A percentile compares a stretch with the other conserved stretches of the same genome.
Conservation (phyloP, 352 stramenopile species). For the Pythium sukuiense region DNA sequence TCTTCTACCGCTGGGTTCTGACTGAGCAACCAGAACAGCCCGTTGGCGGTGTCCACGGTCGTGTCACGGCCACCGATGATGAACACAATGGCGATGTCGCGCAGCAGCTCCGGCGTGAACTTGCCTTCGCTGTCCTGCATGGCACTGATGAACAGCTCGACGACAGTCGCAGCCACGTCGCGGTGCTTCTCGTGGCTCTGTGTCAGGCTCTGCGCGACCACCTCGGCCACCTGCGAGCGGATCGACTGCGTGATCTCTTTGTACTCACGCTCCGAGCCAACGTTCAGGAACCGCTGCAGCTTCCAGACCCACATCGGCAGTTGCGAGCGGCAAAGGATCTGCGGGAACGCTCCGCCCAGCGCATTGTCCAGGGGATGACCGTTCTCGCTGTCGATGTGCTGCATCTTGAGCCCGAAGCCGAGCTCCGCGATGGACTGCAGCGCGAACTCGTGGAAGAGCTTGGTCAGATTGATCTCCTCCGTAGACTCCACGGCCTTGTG, state of each 20-base stretch:
- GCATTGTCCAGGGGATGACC: slow-evolving; percentile 16
- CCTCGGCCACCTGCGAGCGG: slow-evolving; percentile 12
- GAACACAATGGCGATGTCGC: slow-evolving; percentile 51
- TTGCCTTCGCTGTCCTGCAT: slow-evolving; percentile 20
- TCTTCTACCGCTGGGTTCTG: slow-evolving; percentile 37
- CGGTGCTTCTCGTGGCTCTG: background rate
- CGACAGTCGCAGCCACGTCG: slow-evolving; percentile 15
- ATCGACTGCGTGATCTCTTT: slow-evolving; percentile 6
- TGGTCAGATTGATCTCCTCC: slow-evolving; percentile 18
- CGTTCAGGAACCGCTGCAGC: slow-evolving; percentile 16
- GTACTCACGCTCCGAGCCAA: slow-evolving; percentile 17
- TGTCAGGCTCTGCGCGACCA: slow-evolving; percentile 15
- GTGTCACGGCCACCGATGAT: slow-evolving; percentile 52
- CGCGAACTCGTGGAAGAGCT: slow-evolving; percentile 26
- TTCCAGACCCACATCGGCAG: slow-evolving; percentile 23
- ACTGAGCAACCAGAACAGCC: slow-evolving; percentile 42
- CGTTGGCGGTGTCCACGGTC: slow-evolving; percentile 42
- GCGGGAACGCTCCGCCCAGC: slow-evolving; percentile 7
- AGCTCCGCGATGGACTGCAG: slow-evolving; percentile 31
- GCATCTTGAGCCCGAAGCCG: slow-evolving; percentile 27
- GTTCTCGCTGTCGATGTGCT: slow-evolving; percentile 10
- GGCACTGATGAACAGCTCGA: slow-evolving; percentile 26
- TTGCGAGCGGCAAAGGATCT: slow-evolving; percentile 15
- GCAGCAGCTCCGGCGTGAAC: slow-evolving; percentile 27
- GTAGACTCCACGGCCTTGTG: background rate